Percentiles rank a stretch among this genome's conserved stretches.
phyloP scores from a whole-genome alignment of 495 filamentous ascomycete genomes.

The Penicillium pulvis region DNA sequence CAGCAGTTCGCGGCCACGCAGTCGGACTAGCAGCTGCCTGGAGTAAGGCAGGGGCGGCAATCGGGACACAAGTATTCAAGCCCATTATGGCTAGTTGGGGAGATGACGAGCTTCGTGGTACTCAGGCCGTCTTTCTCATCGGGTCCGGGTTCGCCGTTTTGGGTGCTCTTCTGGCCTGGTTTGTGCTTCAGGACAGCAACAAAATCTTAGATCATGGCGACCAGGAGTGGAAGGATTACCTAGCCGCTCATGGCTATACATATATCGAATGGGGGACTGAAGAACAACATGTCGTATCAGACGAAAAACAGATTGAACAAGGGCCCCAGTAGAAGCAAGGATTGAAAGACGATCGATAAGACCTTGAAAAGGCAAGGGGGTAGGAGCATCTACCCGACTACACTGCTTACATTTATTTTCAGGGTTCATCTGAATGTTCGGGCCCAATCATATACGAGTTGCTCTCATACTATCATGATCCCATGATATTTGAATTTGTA shows the following conservation, averaged over 20 bases:
- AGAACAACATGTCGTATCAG: background rate
- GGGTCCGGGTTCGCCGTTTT: conserved; percentile 33
- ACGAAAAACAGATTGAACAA: background rate
- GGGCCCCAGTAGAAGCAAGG: too few relatives aligned
- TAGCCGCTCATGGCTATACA: conserved; percentile 24
- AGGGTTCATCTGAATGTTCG: too few relatives aligned
- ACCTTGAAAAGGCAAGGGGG: too few relatives aligned
- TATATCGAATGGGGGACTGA: conserved; percentile 30
- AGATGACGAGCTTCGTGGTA: conserved; percentile 24
- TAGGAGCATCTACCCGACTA: too few relatives aligned
- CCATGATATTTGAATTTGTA: too few relatives aligned
- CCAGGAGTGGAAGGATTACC: conserved; percentile 30
- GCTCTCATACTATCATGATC: too few relatives aligned
- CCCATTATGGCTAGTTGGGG: conserved; percentile 33
- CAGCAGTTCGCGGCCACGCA: conserved; percentile 75
- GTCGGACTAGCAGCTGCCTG: conserved; percentile 78
- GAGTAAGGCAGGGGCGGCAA: conserved; percentile 79
- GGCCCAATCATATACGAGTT: too few relatives aligned
- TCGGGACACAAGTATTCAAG: conserved; percentile 72
- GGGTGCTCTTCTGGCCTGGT: conserved; percentile 27
- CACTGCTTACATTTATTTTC: too few relatives aligned
- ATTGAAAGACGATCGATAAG: too few relatives aligned
- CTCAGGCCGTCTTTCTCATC: conserved; percentile 32
- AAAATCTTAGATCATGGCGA: conserved; percentile 29
- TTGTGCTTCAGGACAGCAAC: conserved; percentile 29